Evolutionary conservation across 257 asterid species (phyloP).

Genomic region (Prunella vulgaris): DNA sequence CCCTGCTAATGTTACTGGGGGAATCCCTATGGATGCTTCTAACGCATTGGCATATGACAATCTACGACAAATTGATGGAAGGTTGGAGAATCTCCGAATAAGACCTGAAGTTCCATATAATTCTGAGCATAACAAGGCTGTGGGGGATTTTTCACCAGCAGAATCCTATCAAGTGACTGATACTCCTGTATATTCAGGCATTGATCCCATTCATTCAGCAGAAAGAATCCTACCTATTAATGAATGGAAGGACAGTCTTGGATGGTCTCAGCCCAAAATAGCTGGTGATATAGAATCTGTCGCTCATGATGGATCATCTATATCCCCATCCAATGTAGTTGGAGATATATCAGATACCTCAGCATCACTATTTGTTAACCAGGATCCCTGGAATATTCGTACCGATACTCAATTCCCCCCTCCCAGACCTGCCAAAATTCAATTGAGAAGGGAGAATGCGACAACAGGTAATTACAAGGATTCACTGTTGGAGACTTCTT

Average conservation of each 20-base stretch:
- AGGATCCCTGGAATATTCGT: constrained; percentile 79
- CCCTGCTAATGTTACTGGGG: constrained; percentile 37
- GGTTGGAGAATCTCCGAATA: constrained; percentile 61
- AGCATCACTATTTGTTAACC: constrained; percentile 58
- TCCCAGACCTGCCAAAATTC: constrained; percentile 70
- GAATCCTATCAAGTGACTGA: constrained; percentile 43
- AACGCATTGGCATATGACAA: constrained; percentile 43
- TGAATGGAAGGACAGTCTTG: constrained; percentile 47
- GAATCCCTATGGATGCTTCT: constrained; percentile 47
- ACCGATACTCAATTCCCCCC: constrained; percentile 69
- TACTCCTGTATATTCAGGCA: constrained; percentile 34
- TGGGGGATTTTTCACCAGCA: constrained; percentile 32
- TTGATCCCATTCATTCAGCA: constrained; percentile 32
- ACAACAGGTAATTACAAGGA: constrained; percentile 32
- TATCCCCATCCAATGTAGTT: constrained; percentile 39
- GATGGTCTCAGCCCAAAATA: constrained; percentile 40
- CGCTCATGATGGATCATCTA: constrained; percentile 32
- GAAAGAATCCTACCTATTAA: constrained; percentile 33
- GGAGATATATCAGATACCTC: constrained; percentile 52
- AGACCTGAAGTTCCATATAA: constrained; percentile 44
- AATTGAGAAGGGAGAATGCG: constrained; percentile 50
- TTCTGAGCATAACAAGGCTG: constrained; percentile 35
- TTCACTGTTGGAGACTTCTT: constrained; percentile 28
- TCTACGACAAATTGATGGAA: constrained; percentile 56
- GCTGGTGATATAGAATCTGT: constrained; percentile 39